Evolutionary conservation across 2,329 filamentous ascomycete genomes (phyloP).

Genomic region (Stagonosporopsis cucurbitacearum): DNA sequence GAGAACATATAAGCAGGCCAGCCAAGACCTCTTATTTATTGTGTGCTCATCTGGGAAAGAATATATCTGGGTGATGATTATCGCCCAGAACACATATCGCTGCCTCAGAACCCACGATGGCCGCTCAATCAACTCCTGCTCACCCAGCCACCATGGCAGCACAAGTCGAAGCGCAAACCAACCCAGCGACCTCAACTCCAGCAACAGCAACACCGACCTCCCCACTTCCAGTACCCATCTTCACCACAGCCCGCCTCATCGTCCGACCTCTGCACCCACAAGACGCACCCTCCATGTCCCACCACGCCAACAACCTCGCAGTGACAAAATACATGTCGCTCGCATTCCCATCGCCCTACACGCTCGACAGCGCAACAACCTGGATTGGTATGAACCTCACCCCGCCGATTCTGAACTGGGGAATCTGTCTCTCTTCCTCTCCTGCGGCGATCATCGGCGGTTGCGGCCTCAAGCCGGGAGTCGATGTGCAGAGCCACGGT

Average conservation of each 20-base stretch:
- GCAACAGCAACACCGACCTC: not conserved
- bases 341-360: conserved; percentile 51
- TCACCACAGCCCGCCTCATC: conserved; percentile 36
- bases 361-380: conserved; percentile 32
- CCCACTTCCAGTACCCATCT: conserved; percentile 38
- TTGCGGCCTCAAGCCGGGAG: conserved; percentile 48
- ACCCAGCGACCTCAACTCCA: not conserved
- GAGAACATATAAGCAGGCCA: not conserved
- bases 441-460: conserved; percentile 42
- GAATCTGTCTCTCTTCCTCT: conserved; percentile 19
- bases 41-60: too few relatives aligned
- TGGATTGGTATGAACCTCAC: conserved; percentile 46
- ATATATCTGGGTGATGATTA: too few relatives aligned
- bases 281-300: conserved; percentile 37
- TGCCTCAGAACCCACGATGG: conserved; percentile 19
- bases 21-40: not conserved
- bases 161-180: conserved; percentile 7
- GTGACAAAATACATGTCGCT: conserved; percentile 48
- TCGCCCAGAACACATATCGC: not conserved
- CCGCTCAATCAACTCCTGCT: conserved; percentile 22
- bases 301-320: conserved; percentile 38
- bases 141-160: conserved; percentile 22
- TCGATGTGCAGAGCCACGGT: conserved; percentile 45
- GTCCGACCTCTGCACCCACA: conserved; percentile 22
- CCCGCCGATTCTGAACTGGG: conserved; percentile 27